A percentile compares a stretch with the other conserved stretches of the same genome.
Conservation (phyloP, 1,284 basidiomycete genomes). For the Leccinum holopus region DNA sequence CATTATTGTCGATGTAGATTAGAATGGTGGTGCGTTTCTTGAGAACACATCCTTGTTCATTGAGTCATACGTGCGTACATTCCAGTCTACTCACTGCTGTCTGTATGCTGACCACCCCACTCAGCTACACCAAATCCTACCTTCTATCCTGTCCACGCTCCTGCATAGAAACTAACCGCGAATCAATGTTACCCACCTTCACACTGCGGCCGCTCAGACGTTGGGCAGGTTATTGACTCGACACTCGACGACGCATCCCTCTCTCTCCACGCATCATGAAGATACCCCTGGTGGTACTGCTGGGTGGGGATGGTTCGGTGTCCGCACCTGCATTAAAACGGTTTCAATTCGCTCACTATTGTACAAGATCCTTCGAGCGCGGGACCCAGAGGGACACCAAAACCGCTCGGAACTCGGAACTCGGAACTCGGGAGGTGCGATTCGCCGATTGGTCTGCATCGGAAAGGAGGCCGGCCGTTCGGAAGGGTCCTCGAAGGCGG, state of each 20-base stretch:
- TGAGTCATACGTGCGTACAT: slow-evolving; percentile 84
- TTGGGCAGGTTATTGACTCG: slow-evolving; percentile 76
- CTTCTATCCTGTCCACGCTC: slow-evolving; percentile 87
- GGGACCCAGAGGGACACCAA: slow-evolving; percentile 48
- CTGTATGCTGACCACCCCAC: slow-evolving; percentile 3
- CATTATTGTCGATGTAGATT: no score
- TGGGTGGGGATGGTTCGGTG: slow-evolving; percentile 7
- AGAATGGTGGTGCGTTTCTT: no score
- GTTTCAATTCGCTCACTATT: slow-evolving; percentile 30
- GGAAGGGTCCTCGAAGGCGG: slow-evolving; percentile 79
- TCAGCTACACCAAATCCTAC: slow-evolving; percentile 93
- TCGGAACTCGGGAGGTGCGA: slow-evolving; percentile 79
- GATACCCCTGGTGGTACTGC: slow-evolving; percentile 76
- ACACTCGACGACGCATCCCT: slow-evolving; percentile 82
- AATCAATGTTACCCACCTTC: slow-evolving; percentile 60
- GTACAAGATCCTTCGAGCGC: slow-evolving; percentile 14
- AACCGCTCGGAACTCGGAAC: slow-evolving; percentile 67
- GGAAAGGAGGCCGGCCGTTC: slow-evolving; percentile 73
- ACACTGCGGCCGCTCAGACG: slow-evolving; percentile 77
- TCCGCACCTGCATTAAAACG: slow-evolving; percentile 21
- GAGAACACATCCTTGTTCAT: slow-evolving; percentile 77
- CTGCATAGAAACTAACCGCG: slow-evolving; percentile 80
- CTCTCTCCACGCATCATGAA: slow-evolving; percentile 86
- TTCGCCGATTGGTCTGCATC: slow-evolving; percentile 79
- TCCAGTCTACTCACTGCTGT: background rate